Evolutionary conservation across 805 yeast genomes (phyloP), one percentile per base, ranked within the genome.

Genomic region (Ogataea chonburiensis): DNA sequence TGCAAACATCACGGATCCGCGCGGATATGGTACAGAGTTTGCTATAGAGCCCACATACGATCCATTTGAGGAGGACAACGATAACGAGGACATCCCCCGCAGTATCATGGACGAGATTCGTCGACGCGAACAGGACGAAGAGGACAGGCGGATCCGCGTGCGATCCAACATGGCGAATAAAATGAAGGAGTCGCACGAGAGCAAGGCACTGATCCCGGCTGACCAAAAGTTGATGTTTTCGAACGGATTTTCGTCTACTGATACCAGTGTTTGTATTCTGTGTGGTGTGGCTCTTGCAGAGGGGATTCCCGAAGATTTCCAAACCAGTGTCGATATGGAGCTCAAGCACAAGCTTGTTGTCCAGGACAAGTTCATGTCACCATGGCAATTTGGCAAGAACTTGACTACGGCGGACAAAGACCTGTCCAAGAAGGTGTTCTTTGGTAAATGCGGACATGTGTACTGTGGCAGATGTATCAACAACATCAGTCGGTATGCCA

Each of bases 381-480:
- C 93, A 3, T 84, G 81, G 72, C 81, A 76, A 47, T 73, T 80
- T 23, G 47, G 67, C 11, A 53, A 59, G 11, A 61, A 64, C 17
- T 61, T 79, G n/a, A 70, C 80, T 0, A 68, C 65, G 8, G 63
- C 66, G 0, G 94, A 85, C 50, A 50, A 63, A 13, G 80, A 73
- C 37, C 61, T 84, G 21, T 81, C 89, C 0, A 76, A 69, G 49
- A 70, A 87, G 42, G 72, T 82, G 2, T 87, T 80, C 52, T 69
- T 71, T 13, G 72, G 85, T 0, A 60, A 63, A 24, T 87, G 96
- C 65, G 96, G 96, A 0, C 96, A 87, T 63, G 73, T 79, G 0
- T 87, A 76, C 56, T 87, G 96, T 59, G 96, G 96, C 1, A 61
- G 91, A 26, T 87, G 96, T 61, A 83, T 82, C 15, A 75, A 75